phyloP scores from a whole-genome alignment of 148 eudicot species.

The Suaeda aralocaspica region DNA sequence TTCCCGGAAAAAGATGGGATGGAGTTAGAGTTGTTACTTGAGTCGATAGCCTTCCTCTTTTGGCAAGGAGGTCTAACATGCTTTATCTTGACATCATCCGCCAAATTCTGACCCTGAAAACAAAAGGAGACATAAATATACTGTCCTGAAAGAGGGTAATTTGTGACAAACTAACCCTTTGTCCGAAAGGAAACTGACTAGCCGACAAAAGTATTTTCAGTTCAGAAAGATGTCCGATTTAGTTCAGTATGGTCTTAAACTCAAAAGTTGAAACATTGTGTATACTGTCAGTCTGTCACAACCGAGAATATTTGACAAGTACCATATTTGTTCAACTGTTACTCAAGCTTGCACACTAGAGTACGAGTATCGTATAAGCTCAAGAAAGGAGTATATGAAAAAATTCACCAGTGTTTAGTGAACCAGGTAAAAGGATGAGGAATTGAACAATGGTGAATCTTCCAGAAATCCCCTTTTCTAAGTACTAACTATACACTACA shows the following conservation, averaged over 20 bases:
- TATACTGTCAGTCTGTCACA: too few species aligned
- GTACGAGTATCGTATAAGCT: too few species aligned
- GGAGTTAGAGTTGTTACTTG: background rate
- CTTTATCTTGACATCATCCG: background rate
- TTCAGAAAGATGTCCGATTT: background rate
- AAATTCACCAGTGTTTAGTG: too few species aligned
- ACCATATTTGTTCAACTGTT: too few species aligned
- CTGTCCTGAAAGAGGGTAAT: background rate
- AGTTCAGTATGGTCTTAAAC: background rate
- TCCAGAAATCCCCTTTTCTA: too few species aligned
- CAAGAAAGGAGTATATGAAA: too few species aligned
- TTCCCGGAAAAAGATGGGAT: constrained; percentile 1
- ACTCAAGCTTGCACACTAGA: too few species aligned
- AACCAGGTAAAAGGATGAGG: too few species aligned
- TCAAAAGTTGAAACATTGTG: too few species aligned
- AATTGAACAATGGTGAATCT: too few species aligned
- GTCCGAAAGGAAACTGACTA: background rate
- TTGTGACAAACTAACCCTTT: background rate
- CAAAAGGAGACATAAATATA: background rate
- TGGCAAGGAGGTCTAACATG: background rate
- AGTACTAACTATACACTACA: too few species aligned
- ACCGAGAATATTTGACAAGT: too few species aligned
- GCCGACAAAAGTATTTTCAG: background rate
- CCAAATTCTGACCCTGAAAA: constrained; percentile 15
- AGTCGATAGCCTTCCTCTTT: constrained; percentile 23